phyloP scores from a whole-genome alignment of 116 monocot species.

The Dioscorea cayenensis region DNA sequence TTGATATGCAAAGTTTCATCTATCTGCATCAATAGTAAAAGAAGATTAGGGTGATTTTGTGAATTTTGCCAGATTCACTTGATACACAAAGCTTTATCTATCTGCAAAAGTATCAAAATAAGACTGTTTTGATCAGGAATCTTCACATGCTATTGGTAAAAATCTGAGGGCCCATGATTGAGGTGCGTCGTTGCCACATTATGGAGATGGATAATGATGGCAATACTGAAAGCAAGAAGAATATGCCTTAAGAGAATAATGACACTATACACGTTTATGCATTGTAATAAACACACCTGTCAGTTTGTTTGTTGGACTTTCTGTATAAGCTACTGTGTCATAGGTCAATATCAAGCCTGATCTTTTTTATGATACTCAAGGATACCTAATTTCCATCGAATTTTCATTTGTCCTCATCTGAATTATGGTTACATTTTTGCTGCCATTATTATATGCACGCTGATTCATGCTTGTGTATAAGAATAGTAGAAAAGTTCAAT shows the following conservation, averaged over 20 bases:
- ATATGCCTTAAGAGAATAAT: slow-evolving; percentile 1
- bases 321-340: neutral
- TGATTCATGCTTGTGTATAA: neutral
- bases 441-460: neutral
- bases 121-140: neutral
- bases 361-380: neutral
- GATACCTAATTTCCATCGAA: neutral
- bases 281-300: neutral
- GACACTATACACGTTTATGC: neutral
- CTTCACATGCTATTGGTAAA: neutral
- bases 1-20: too few relatives aligned
- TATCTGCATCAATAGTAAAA: too few relatives aligned
- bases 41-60: neutral
- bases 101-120: too few relatives aligned
- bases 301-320: neutral
- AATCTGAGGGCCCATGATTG: neutral
- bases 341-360: neutral
- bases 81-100: neutral
- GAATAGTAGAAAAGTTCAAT: neutral
- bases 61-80: neutral
- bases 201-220: neutral
- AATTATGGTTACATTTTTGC: neutral
- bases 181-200: neutral
- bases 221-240: neutral
- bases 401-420: neutral